Evolutionary conservation across 2,329 filamentous ascomycete genomes (phyloP).

Genomic region (Stenocarpella maydis): DNA sequence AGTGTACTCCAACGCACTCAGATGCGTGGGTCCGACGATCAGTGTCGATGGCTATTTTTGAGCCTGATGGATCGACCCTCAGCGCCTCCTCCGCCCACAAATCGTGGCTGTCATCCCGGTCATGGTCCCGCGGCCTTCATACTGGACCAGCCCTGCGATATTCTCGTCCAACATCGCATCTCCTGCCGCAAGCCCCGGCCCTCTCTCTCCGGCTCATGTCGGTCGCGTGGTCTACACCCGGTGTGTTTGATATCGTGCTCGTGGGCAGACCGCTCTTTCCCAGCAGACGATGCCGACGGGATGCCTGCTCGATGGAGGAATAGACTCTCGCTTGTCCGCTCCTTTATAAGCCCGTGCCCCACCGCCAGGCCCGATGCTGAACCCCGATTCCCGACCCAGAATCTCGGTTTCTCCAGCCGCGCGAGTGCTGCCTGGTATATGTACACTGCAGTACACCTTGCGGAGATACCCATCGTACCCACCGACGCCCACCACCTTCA

Average conservation of each 20-base stretch:
- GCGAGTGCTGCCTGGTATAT: background rate
- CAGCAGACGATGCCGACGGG: background rate
- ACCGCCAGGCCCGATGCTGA: constrained; percentile 4
- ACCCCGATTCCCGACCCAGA: constrained; percentile 18
- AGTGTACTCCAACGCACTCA: too few species aligned
- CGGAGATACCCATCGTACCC: background rate
- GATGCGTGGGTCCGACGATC: too few species aligned
- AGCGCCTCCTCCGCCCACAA: too few species aligned
- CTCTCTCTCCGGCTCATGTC: background rate
- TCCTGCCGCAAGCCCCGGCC: too few species aligned
- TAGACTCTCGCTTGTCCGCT: constrained; percentile 18
- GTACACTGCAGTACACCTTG: too few species aligned
- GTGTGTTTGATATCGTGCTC: background rate
- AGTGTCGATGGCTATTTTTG: constrained; percentile 6
- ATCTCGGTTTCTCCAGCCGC: constrained; percentile 14
- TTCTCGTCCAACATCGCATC: background rate
- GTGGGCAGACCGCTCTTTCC: constrained; percentile 10
- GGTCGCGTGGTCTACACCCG: too few species aligned
- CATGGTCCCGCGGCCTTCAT: too few species aligned
- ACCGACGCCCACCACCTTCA: background rate
- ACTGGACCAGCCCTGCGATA: background rate
- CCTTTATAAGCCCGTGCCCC: constrained; percentile 17
- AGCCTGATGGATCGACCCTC: background rate
- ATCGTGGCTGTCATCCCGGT: too few species aligned
- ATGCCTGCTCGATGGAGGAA: constrained; percentile 4